Evolutionary conservation across 2,329 filamentous ascomycete genomes (phyloP).

Genomic region (Lachnellula hyalina): DNA sequence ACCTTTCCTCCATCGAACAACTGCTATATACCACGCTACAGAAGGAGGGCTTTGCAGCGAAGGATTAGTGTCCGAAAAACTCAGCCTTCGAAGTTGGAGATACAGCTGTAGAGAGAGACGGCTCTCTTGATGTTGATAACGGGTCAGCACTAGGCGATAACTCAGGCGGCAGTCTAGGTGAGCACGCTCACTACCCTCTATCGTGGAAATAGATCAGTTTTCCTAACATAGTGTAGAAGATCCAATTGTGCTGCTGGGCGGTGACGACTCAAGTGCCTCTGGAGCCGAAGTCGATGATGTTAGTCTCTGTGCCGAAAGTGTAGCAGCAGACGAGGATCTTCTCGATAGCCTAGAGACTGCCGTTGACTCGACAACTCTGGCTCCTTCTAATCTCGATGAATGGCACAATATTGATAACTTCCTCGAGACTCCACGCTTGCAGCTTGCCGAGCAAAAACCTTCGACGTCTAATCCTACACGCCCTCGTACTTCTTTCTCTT

Average conservation of each 20-base stretch:
- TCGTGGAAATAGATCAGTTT: conserved; percentile 12
- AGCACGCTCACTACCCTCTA: conserved; percentile 7
- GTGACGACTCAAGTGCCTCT: conserved; percentile 9
- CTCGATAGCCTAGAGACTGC: conserved; percentile 4
- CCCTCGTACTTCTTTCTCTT: too few species aligned
- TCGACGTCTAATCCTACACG: conserved; percentile 9
- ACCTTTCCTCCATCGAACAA: conserved; percentile 16
- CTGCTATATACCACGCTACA: conserved; percentile 12
- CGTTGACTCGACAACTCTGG: too few species aligned
- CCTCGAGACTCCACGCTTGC: conserved; percentile 12
- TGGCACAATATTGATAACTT: conserved; percentile 22
- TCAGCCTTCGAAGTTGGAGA: too few species aligned
- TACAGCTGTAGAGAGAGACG: conserved; percentile 6
- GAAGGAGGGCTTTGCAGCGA: conserved; percentile 11
- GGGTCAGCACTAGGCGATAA: conserved; percentile 11
- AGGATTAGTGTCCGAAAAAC: conserved; percentile 1
- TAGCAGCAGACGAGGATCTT: conserved; percentile 1
- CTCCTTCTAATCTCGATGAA: conserved; percentile 12
- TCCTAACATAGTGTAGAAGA: conserved; percentile 15
- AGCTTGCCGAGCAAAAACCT: conserved; percentile 11
- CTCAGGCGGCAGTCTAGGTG: conserved; percentile 10
- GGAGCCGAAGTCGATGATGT: conserved; percentile 7
- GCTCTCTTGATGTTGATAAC: conserved; percentile 7
- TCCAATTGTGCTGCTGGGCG: conserved; percentile 10
- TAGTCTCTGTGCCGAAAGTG: conserved; percentile 6